These are phyloP conservation scores for Talaromyces liani DNA, from an alignment of 495 filamentous ascomycete species.

Conservation along the genomic window DNA sequence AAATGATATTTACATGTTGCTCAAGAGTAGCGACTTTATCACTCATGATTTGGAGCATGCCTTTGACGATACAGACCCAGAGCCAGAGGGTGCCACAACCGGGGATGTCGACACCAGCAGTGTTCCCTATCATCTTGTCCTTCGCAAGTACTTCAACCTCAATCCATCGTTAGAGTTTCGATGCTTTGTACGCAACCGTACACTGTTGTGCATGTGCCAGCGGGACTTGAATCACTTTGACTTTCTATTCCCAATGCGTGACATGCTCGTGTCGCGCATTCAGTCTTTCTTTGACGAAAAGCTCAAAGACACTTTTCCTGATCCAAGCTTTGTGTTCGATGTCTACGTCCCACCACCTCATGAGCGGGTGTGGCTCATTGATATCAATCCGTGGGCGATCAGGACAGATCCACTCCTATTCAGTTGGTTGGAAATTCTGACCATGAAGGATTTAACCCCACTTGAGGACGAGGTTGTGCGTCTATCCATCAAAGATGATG, in stretches of 20 bases:
- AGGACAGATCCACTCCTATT: conserved; percentile 86
- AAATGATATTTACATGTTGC: conserved; percentile 85
- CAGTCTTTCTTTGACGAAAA: conserved; percentile 65
- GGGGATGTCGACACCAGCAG: conserved; percentile 8
- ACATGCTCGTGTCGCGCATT: conserved; percentile 53
- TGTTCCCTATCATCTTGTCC: conserved; percentile 62
- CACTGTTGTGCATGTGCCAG: conserved; percentile 77
- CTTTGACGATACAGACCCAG: conserved; percentile 54
- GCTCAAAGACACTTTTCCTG: conserved; percentile 70
- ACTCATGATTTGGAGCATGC: conserved; percentile 91
- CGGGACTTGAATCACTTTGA: conserved; percentile 85
- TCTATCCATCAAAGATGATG: conserved; percentile 28
- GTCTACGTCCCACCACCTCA: conserved; percentile 78
- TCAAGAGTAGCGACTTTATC: conserved; percentile 90
- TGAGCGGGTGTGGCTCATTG: conserved; percentile 74
- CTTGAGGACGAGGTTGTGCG: conserved; percentile 33
- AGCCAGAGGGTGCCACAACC: conserved; percentile 8
- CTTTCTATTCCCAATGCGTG: conserved; percentile 62
- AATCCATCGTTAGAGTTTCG: conserved; percentile 91
- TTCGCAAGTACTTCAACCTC: conserved; percentile 79
- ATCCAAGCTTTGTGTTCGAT: conserved; percentile 81
- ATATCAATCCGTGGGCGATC: conserved; percentile 93
- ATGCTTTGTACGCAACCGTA: conserved; percentile 78
- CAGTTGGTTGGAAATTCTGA: conserved; percentile 81
- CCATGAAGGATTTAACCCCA: conserved; percentile 47